A percentile compares a stretch with the other conserved stretches of the same genome.
Conservation (phyloP, 164 flowering plant species). For the Buxus sempervirens region DNA sequence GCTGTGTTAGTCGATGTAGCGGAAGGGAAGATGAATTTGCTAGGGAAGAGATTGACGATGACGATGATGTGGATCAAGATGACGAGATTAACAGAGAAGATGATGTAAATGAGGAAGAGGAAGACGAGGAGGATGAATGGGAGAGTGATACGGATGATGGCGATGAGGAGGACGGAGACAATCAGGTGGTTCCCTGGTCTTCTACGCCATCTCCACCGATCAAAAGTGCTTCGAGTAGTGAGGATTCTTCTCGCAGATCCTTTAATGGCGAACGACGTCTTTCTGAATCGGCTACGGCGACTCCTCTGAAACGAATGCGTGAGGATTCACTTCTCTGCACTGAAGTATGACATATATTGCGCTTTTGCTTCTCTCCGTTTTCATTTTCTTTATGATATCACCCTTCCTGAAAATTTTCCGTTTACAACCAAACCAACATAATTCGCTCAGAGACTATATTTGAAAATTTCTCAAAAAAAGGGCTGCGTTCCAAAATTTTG, state of each 20-base stretch:
- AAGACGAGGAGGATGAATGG: background rate
- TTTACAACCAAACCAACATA: too few species aligned
- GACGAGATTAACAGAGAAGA: constrained; percentile 1
- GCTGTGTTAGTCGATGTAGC: constrained; percentile 15
- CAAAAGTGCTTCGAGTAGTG: constrained; percentile 27
- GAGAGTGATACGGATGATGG: background rate
- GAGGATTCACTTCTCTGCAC: constrained; percentile 18
- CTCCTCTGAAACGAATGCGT: constrained; percentile 17
- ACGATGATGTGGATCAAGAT: background rate
- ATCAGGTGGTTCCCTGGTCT: constrained; percentile 43
- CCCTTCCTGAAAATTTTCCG: background rate
- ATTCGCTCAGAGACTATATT: too few species aligned
- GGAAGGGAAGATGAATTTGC: background rate
- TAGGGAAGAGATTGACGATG: constrained; percentile 5
- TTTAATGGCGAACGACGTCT: background rate
- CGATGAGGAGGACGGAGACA: constrained; percentile 26
- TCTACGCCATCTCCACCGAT: constrained; percentile 27
- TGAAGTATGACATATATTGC: constrained; percentile 3
- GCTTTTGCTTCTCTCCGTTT: background rate
- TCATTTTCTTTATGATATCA: background rate
- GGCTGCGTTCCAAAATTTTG: too few species aligned
- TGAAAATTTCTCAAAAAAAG: too few species aligned
- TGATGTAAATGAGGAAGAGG: background rate
- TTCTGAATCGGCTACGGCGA: background rate
- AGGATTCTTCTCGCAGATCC: constrained; percentile 10